phyloP scores from a whole-genome alignment of 2,329 filamentous ascomycete species.

The Clonostachys chloroleuca region DNA sequence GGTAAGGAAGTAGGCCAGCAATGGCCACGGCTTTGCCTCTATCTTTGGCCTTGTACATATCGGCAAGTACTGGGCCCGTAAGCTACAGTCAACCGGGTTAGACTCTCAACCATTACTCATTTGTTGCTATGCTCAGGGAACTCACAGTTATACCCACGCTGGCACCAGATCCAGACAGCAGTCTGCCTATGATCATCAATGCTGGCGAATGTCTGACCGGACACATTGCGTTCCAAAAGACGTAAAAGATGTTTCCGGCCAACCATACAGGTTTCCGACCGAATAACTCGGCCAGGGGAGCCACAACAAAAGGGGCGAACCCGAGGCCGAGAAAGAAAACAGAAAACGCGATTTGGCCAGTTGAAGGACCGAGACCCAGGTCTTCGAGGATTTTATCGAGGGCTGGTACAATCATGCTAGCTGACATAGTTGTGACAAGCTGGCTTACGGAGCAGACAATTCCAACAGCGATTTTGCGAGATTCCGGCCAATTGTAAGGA shows the following conservation, averaged over 20 bases:
- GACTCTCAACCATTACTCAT: background rate
- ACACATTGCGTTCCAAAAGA: constrained; percentile 27
- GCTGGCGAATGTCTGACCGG: constrained; percentile 19
- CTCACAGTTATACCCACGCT: constrained; percentile 19
- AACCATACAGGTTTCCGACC: constrained; percentile 26
- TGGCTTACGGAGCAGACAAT: constrained; percentile 23
- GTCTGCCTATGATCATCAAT: constrained; percentile 20
- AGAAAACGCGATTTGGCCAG: constrained; percentile 22
- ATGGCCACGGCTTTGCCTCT: constrained; percentile 28
- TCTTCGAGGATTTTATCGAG: constrained; percentile 22
- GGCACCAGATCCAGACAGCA: constrained; percentile 16
- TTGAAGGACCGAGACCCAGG: constrained; percentile 13
- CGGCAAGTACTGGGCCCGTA: constrained; percentile 24
- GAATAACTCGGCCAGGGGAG: constrained; percentile 23
- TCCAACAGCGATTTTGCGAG: constrained; percentile 12
- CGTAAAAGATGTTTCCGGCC: constrained; percentile 20
- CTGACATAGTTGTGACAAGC: constrained; percentile 27
- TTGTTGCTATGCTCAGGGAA: background rate
- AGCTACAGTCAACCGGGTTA: constrained; percentile 11
- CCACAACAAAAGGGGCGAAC: constrained; percentile 24
- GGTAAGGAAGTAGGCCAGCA: constrained; percentile 17
- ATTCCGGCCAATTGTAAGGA: constrained; percentile 57
- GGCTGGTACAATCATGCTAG: constrained; percentile 27
- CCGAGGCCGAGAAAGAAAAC: constrained; percentile 26
- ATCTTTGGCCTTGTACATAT: constrained; percentile 25